Conservation (phyloP, 2,329 filamentous ascomycete species). For the Monosporascus sp. region DNA sequence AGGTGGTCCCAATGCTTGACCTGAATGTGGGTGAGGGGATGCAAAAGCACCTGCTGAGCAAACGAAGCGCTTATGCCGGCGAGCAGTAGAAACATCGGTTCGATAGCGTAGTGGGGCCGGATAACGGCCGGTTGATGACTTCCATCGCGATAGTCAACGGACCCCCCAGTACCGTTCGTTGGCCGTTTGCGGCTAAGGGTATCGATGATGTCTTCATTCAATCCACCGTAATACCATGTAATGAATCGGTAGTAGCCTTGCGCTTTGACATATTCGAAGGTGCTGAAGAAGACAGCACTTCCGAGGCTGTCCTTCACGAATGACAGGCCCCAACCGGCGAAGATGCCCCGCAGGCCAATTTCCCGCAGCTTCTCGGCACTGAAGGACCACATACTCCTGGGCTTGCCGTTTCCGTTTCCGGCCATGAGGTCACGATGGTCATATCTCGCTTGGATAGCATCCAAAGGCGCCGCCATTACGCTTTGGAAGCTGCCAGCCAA, state of each 20-base stretch:
- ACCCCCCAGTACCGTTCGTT: conserved; percentile 3
- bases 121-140: conserved; percentile 45
- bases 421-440: conserved; percentile 49
- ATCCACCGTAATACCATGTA: conserved; percentile 61
- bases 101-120: conserved; percentile 68
- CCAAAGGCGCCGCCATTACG: conserved; percentile 66
- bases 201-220: conserved; percentile 47
- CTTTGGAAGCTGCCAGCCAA: conserved; percentile 66
- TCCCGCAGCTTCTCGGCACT: conserved; percentile 61
- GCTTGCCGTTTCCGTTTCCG: conserved; percentile 34
- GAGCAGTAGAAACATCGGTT: conserved; percentile 65
- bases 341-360: conserved; percentile 67
- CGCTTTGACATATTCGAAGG: conserved; percentile 71
- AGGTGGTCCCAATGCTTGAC: conserved; percentile 68
- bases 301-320: conserved; percentile 66
- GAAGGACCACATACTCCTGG: conserved; percentile 69
- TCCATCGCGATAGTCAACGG: conserved; percentile 17
- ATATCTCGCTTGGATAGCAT: conserved; percentile 70
- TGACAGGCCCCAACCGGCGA: conserved; percentile 66
- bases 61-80: conserved; percentile 66
- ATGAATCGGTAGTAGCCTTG: conserved; percentile 70
- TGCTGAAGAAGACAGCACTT: conserved; percentile 66
- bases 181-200: conserved; percentile 44
- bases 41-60: conserved; percentile 62
- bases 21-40: conserved; percentile 67